A percentile compares a stretch with the other conserved stretches of the same genome.
Evolutionary conservation across 2,329 filamentous ascomycete genomes (phyloP).

Genomic region (Aspergillus sclerotialis): DNA sequence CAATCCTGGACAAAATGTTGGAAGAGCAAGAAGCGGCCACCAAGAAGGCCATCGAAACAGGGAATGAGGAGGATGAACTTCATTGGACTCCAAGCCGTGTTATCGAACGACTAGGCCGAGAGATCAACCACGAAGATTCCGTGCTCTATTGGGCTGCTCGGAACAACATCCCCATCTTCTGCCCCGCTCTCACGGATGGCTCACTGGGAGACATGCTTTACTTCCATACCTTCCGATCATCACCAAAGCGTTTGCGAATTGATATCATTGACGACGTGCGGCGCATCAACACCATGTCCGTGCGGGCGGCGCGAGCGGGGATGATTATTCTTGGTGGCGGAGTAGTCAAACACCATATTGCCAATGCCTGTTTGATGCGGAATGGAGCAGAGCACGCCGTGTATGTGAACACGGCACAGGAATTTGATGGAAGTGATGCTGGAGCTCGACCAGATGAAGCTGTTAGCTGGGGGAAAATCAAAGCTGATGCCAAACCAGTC

Average conservation of each 20-base stretch:
- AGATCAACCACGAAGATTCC: constrained; percentile 86
- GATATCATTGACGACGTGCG: constrained; percentile 94
- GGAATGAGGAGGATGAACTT: constrained; percentile 56
- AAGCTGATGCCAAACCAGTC: constrained; percentile 75
- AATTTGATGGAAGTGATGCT: constrained; percentile 96
- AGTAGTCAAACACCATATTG: constrained; percentile 96
- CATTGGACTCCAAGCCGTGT: constrained; percentile 93
- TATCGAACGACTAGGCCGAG: constrained; percentile 80
- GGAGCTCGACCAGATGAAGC: constrained; percentile 93
- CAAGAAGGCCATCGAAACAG: constrained; percentile 40
- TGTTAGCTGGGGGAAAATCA: constrained; percentile 98
- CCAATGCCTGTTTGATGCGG: constrained; percentile 94
- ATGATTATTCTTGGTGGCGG: constrained; percentile 96
- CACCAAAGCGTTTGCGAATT: constrained; percentile 71
- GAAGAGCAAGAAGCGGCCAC: constrained; percentile 82
- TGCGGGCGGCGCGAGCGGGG: constrained; percentile 77
- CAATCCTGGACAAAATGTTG: constrained; percentile 90
- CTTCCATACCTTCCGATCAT: constrained; percentile 92
- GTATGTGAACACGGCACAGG: constrained; percentile 94
- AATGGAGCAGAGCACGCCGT: constrained; percentile 96
- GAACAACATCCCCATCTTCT: constrained; percentile 96
- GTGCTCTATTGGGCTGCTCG: constrained; percentile 98
- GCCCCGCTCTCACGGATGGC: constrained; percentile 89
- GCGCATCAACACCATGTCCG: constrained; percentile 83
- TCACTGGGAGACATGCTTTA: constrained; percentile 97